These are phyloP conservation scores for Psilocybe sp. DNA, from an alignment of 768 basidiomycete species.

Conservation along the genomic window DNA sequence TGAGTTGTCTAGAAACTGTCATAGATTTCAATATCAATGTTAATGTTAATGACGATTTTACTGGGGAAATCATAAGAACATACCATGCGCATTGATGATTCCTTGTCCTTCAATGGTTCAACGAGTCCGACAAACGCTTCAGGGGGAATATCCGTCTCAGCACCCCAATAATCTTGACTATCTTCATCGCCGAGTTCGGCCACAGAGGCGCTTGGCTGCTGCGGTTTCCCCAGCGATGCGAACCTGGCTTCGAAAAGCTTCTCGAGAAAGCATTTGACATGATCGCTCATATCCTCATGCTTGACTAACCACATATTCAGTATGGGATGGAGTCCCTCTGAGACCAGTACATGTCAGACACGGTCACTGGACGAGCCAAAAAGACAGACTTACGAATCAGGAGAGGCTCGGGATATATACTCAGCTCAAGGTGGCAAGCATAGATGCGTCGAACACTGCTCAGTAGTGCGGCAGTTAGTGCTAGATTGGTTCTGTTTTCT, in stretches of 20 bases:
- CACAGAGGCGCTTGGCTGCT: slow-evolving; percentile 28
- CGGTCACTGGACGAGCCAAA: background rate
- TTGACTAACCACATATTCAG: slow-evolving; percentile 7
- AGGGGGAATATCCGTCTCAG: slow-evolving; percentile 55
- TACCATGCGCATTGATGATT: slow-evolving; percentile 3
- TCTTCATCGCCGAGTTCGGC: slow-evolving; percentile 25
- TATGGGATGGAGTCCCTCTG: slow-evolving; percentile 14
- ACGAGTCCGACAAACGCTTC: slow-evolving; percentile 29
- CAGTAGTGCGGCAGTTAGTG: slow-evolving; percentile 53
- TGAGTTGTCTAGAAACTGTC: background rate
- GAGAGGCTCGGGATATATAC: slow-evolving; percentile 13
- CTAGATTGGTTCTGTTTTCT: background rate
- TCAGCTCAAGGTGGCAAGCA: slow-evolving; percentile 23
- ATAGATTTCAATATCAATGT: background rate
- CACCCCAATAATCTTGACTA: slow-evolving; percentile 76
- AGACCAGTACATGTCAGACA: background rate
- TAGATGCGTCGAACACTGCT: slow-evolving; percentile 53
- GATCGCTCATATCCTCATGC: background rate
- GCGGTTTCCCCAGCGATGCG: slow-evolving; percentile 42
- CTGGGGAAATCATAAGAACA: background rate
- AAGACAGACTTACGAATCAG: slow-evolving; percentile 14
- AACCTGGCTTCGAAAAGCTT: slow-evolving; percentile 60
- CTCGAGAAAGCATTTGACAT: slow-evolving; percentile 25
- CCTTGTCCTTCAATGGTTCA: background rate
- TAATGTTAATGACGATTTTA: slow-evolving; percentile 4